Percentiles rank a stretch among this genome's conserved stretches.
These are phyloP conservation scores for Chenopodium quinoa DNA, from an alignment of 148 eudicot genomes.

Conservation along the genomic window DNA sequence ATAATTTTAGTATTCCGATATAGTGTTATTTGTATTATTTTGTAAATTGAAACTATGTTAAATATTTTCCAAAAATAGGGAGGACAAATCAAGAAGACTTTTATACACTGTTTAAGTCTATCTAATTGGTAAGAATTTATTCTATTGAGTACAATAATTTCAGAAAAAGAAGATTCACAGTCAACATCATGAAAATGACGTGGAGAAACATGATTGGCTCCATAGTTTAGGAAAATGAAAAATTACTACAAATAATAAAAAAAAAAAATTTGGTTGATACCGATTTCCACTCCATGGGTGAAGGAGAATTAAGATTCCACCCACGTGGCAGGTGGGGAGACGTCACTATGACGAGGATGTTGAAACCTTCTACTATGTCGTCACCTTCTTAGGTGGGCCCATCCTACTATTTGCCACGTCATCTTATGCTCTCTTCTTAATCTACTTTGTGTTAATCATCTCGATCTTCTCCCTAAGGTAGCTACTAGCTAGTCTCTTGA, in stretches of 20 bases:
- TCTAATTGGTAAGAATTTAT: neutral
- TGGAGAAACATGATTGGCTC: slow-evolving; percentile 15
- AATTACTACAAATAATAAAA: neutral
- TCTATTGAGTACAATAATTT: neutral
- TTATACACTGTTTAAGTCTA: neutral
- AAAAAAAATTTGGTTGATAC: neutral
- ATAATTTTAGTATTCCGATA: too few relatives aligned
- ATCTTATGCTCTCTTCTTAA: neutral
- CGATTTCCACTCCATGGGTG: slow-evolving; percentile 18
- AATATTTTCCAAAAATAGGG: too few relatives aligned
- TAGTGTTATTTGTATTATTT: too few relatives aligned
- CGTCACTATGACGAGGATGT: slow-evolving; percentile 9
- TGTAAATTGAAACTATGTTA: too few relatives aligned
- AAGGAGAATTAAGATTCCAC: slow-evolving; percentile 22
- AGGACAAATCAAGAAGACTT: too few relatives aligned
- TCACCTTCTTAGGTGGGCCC: slow-evolving; percentile 2
- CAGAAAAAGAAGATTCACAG: slow-evolving; percentile 17
- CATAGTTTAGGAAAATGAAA: slow-evolving; percentile 19
- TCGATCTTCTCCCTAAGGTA: too few relatives aligned
- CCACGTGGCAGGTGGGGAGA: slow-evolving; percentile 23
- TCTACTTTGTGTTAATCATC: too few relatives aligned
- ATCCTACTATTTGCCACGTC: slow-evolving; percentile 5
- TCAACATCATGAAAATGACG: slow-evolving; percentile 13
- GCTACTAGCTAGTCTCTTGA: too few relatives aligned
- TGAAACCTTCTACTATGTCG: slow-evolving; percentile 10